These are phyloP conservation scores for Pholiota adiposa DNA, from an alignment of 1,284 basidiomycete species.

Conservation along the genomic window DNA sequence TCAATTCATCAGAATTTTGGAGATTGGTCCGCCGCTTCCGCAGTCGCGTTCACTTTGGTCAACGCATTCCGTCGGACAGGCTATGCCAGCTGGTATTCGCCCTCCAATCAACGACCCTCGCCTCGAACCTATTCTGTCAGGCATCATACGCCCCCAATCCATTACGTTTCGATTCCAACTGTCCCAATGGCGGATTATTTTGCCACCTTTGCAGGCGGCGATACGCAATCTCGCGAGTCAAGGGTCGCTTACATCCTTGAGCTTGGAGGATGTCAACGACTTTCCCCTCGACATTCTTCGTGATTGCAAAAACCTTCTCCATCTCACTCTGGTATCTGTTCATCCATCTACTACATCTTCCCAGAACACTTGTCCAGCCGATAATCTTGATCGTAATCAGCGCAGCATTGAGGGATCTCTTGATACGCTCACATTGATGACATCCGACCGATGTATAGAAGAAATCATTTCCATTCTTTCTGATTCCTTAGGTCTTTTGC, in stretches of 20 bases:
- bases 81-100: neutral
- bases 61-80: neutral
- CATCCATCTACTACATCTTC: neutral
- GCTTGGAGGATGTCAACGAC: conserved; percentile 14
- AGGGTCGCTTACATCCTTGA: conserved; percentile 10
- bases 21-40: conserved; percentile 19
- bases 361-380: neutral
- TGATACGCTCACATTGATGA: neutral
- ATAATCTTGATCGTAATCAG: neutral
- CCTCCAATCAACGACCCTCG: conserved; percentile 18
- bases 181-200: conserved; percentile 14
- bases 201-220: conserved; percentile 7
- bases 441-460: conserved; percentile 14
- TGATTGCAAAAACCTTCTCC: conserved; percentile 4
- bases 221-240: conserved; percentile 5
- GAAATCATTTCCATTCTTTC: conserved; percentile 1
- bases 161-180: conserved; percentile 20
- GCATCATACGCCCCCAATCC: conserved; percentile 3
- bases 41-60: conserved; percentile 7
- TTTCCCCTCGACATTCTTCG: conserved; percentile 15
- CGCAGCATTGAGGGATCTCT: neutral
- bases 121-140: conserved; percentile 8
- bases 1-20: conserved; percentile 14
- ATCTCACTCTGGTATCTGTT: conserved; percentile 18
- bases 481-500: neutral